Conservation (phyloP, 768 basidiomycete species). For the Clathrus columnatus region DNA sequence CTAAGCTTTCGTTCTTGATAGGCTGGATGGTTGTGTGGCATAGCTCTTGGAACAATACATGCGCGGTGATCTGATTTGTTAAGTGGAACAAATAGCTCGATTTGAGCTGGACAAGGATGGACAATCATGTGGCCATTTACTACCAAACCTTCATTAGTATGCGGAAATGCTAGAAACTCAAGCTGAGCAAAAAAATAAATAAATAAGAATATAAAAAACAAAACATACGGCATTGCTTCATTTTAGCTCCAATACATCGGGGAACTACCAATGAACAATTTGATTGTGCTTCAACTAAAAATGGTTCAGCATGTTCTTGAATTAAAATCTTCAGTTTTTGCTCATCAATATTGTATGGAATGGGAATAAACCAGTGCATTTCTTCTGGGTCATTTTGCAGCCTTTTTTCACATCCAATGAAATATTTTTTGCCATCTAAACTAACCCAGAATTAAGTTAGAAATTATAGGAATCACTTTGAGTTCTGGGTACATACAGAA, state of each 20-base stretch:
- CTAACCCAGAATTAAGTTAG: background rate
- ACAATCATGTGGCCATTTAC: background rate
- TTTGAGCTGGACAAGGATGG: background rate
- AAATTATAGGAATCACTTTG: background rate
- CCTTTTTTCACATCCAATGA: background rate
- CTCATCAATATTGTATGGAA: background rate
- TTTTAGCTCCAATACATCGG: constrained; percentile 1
- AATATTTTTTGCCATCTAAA: constrained; percentile 2
- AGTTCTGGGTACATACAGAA: background rate
- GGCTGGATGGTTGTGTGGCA: background rate
- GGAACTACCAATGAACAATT: background rate
- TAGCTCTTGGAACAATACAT: background rate
- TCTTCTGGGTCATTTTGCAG: background rate
- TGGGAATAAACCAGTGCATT: background rate
- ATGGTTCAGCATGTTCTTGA: background rate
- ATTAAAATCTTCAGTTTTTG: background rate
- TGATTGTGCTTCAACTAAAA: no score
- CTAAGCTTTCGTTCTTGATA: background rate
- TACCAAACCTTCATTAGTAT: background rate
- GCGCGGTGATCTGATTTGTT: background rate
- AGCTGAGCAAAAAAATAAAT: background rate
- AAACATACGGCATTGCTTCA: constrained; percentile 1
- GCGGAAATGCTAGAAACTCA: background rate
- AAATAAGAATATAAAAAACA: background rate
- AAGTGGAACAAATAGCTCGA: background rate